phyloP scores from a whole-genome alignment of 371 early-diverging fungal species.

The Rhizomucor pusillus region DNA sequence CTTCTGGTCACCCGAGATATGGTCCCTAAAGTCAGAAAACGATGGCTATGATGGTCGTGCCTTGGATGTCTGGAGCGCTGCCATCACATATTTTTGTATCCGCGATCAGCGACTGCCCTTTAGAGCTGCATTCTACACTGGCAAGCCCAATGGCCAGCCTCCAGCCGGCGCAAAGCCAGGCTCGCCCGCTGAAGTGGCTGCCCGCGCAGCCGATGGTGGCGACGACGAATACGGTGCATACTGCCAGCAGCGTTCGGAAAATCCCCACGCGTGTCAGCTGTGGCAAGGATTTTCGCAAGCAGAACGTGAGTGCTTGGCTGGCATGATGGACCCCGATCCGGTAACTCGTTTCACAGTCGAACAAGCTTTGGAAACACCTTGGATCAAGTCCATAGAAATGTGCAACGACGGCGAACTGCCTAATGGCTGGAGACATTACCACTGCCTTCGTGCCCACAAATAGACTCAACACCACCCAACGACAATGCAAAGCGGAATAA shows the following conservation, averaged over 20 bases:
- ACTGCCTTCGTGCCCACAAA: conserved; percentile 13
- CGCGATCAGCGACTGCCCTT: conserved; percentile 69
- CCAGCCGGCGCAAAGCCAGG: conserved; percentile 44
- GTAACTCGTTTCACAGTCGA: conserved; percentile 44
- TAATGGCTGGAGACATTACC: conserved; percentile 44
- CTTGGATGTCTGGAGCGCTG: conserved; percentile 72
- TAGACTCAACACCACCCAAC: no score
- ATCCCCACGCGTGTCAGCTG: background rate
- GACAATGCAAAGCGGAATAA: no score
- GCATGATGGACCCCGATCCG: conserved; percentile 52
- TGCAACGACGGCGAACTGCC: conserved; percentile 43
- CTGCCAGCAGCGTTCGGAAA: conserved; percentile 16
- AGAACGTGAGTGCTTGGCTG: conserved; percentile 33
- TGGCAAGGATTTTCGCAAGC: conserved; percentile 11
- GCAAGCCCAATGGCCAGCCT: conserved; percentile 17
- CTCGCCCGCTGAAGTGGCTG: conserved; percentile 37
- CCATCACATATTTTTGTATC: conserved; percentile 66
- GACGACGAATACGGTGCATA: conserved; percentile 35
- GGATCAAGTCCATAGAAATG: conserved; percentile 40
- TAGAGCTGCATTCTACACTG: conserved; percentile 53
- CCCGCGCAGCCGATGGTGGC: conserved; percentile 31
- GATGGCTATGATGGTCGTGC: conserved; percentile 80
- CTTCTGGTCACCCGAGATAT: conserved; percentile 91
- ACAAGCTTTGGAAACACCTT: conserved; percentile 40
- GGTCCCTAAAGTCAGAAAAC: conserved; percentile 26